These are phyloP conservation scores for Apophysomyces trapeziformis DNA, from an alignment of 371 early-diverging fungal genomes.

Conservation along the genomic window DNA sequence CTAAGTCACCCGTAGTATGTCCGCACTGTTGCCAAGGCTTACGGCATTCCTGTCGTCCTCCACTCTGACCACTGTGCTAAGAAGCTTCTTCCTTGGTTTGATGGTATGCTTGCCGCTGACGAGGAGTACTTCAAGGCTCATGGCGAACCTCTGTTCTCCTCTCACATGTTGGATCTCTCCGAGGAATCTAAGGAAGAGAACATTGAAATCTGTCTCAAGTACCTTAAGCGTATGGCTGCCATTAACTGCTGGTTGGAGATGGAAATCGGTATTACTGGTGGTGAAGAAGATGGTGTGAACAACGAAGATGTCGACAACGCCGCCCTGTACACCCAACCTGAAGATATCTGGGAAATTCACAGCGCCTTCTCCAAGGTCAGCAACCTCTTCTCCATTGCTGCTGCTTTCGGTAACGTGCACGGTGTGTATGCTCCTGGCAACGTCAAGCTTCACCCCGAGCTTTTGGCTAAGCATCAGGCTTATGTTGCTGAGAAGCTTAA, in stretches of 20 bases:
- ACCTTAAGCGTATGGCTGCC: conserved; percentile 86
- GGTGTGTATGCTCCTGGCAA: conserved; percentile 94
- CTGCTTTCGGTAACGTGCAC: conserved; percentile 90
- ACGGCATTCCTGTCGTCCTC: conserved; percentile 86
- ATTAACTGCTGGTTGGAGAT: conserved; percentile 88
- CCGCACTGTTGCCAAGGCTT: conserved; percentile 83
- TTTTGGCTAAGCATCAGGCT: conserved; percentile 86
- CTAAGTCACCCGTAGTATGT: conserved; percentile 52
- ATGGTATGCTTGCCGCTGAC: conserved; percentile 91
- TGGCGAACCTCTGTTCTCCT: conserved; percentile 92
- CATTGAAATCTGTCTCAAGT: conserved; percentile 84
- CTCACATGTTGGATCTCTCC: conserved; percentile 94
- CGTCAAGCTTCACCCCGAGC: conserved; percentile 86
- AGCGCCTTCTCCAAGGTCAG: conserved; percentile 76
- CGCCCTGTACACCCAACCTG: conserved; percentile 88
- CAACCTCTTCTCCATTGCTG: conserved; percentile 87
- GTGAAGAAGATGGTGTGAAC: conserved; percentile 96
- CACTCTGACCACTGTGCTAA: conserved; percentile 96
- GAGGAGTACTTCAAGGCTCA: conserved; percentile 88
- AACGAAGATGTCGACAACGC: conserved; percentile 88
- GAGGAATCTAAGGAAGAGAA: conserved; percentile 91
- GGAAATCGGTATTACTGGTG: conserved; percentile 96
- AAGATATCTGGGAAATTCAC: conserved; percentile 92
- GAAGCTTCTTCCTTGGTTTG: conserved; percentile 94
- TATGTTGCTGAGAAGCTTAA: conserved; percentile 74